These are phyloP conservation scores for Teunomyces kruisii DNA, from an alignment of 805 yeast species.

Conservation along the genomic window DNA sequence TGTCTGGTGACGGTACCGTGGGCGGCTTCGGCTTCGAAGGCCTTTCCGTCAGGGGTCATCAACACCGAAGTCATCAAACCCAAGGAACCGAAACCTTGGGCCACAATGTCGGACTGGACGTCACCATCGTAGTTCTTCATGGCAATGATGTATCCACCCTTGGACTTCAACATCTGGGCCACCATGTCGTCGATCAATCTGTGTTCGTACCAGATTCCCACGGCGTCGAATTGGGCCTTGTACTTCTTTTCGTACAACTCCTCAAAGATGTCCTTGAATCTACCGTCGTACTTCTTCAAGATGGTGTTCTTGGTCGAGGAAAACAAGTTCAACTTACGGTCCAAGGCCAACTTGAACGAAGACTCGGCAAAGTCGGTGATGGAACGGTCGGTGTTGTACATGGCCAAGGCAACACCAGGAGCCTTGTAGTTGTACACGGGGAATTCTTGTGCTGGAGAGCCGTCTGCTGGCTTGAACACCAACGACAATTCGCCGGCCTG, in stretches of 20 bases:
- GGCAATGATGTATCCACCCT: slow-evolving; percentile 80
- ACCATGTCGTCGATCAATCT: slow-evolving; percentile 87
- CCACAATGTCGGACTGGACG: slow-evolving; percentile 81
- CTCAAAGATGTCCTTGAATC: slow-evolving; percentile 78
- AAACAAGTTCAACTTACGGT: slow-evolving; percentile 61
- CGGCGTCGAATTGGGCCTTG: slow-evolving; percentile 54
- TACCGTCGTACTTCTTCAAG: slow-evolving; percentile 78
- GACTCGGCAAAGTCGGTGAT: slow-evolving; percentile 77
- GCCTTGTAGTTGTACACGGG: slow-evolving; percentile 64
- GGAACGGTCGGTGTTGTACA: slow-evolving; percentile 82
- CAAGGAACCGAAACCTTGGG: slow-evolving; percentile 83
- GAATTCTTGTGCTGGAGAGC: slow-evolving; percentile 46
- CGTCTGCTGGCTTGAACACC: slow-evolving; percentile 63
- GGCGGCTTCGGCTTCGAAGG: slow-evolving; percentile 86
- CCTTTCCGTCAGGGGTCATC: slow-evolving; percentile 81
- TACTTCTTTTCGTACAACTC: slow-evolving; percentile 60
- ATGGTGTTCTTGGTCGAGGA: slow-evolving; percentile 79
- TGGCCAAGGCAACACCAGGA: slow-evolving; percentile 74
- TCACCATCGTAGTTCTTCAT: slow-evolving; percentile 86
- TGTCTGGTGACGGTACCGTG: slow-evolving; percentile 90
- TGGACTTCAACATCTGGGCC: slow-evolving; percentile 83
- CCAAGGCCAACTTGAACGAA: slow-evolving; percentile 72
- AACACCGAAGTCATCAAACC: slow-evolving; percentile 84
- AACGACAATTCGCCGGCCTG: slow-evolving; percentile 67
- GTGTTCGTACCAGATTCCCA: slow-evolving; percentile 73